Percentiles rank a stretch among this genome's conserved stretches.
phyloP scores from a whole-genome alignment of 306 rosid species.

The Vigna mungo region DNA sequence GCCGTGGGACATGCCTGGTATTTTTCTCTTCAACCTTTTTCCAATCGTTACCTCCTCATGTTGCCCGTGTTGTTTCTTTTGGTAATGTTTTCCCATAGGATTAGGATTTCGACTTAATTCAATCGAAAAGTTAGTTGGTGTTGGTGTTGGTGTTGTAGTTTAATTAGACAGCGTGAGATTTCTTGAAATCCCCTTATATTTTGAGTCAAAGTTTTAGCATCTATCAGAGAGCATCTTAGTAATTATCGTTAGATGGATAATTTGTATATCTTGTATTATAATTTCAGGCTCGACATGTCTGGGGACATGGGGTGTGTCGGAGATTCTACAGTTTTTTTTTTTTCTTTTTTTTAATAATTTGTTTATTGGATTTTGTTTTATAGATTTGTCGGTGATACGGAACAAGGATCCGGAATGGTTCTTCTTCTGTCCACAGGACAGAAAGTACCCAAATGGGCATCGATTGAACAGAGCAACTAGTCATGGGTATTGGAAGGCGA shows the following conservation, averaged over 20 bases:
- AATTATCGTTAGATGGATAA: too few species aligned
- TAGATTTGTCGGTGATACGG: slow-evolving; percentile 75
- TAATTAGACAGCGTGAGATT: too few species aligned
- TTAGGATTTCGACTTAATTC: background rate
- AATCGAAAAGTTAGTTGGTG: background rate
- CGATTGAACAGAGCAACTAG: slow-evolving; percentile 86
- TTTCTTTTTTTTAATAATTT: too few species aligned
- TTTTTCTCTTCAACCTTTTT: background rate
- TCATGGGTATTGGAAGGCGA: slow-evolving; percentile 96
- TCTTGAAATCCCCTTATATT: too few species aligned
- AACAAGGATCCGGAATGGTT: slow-evolving; percentile 96
- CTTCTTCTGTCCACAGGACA: slow-evolving; percentile 96
- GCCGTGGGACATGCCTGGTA: slow-evolving; percentile 99
- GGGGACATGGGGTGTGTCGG: background rate
- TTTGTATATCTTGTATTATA: too few species aligned
- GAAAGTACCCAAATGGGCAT: slow-evolving; percentile 92
- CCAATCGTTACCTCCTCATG: background rate
- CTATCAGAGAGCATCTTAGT: too few species aligned
- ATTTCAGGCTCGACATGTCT: too few species aligned
- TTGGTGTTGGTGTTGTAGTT: too few species aligned
- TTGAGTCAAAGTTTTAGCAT: too few species aligned
- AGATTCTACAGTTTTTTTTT: background rate
- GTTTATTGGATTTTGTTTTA: slow-evolving; percentile 6
- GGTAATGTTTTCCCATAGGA: background rate
- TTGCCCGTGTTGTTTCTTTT: background rate